A percentile compares a stretch with the other conserved stretches of the same genome.
Conservation (phyloP, 2,329 filamentous ascomycete genomes). For the Calonectria ilicicola region DNA sequence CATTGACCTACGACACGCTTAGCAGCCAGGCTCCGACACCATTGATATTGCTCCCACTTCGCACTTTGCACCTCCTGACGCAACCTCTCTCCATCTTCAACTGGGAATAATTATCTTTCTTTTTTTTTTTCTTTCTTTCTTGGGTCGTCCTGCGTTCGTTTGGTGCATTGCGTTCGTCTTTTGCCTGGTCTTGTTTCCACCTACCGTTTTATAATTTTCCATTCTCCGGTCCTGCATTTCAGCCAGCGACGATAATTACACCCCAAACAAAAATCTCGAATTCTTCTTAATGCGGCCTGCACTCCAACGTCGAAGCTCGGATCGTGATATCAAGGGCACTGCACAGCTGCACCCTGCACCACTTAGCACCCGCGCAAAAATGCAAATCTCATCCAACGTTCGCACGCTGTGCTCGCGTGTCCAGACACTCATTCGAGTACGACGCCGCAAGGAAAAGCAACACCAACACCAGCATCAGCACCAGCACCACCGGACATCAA, state of each 20-base stretch:
- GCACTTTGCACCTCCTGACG: not conserved
- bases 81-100: not conserved
- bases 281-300: conserved; percentile 18
- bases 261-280: not conserved
- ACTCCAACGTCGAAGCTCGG: conserved; percentile 11
- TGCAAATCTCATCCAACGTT: conserved; percentile 56
- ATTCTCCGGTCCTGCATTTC: conserved; percentile 1
- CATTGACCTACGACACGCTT: not conserved
- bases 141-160: conserved; percentile 18
- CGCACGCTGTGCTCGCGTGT: conserved; percentile 58
- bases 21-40: not conserved
- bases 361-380: conserved; percentile 32
- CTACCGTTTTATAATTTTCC: not conserved
- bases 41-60: not conserved
- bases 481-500: conserved; percentile 22
- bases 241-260: conserved; percentile 9
- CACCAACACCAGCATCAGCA: not conserved
- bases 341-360: conserved; percentile 17
- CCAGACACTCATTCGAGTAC: conserved; percentile 54
- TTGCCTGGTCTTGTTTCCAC: not conserved
- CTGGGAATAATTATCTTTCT: not conserved
- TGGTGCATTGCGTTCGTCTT: not conserved
- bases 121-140: not conserved
- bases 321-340: conserved; percentile 35
- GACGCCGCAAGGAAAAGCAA: conserved; percentile 56